Evolutionary conservation across 2,329 filamentous ascomycete genomes (phyloP), one percentile per base, ranked within the genome.

Genomic region (Fusarium brevicatenulatum): DNA sequence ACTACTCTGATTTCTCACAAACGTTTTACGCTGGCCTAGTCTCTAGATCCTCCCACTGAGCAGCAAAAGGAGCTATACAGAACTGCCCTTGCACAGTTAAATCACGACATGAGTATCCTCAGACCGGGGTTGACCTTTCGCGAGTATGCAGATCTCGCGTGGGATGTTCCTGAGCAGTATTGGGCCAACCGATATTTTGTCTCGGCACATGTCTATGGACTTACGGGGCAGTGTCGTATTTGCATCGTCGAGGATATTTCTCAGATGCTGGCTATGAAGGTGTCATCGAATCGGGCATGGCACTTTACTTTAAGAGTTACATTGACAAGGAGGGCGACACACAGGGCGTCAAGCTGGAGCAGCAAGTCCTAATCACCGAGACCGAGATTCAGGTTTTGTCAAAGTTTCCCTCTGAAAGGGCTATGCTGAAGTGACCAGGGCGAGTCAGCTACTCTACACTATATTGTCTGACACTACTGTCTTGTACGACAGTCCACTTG

Each of bases 261-360:
- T 53, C 60, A 15, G 60, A 58, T 40, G n/a, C 53, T 25, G 64
- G 53, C 7, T 64, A 58, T 34, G 64, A 64, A 36, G 40, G 64
- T 9, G 40, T 58, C 25, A 58, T 67, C 13, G 46, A 64, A 18
- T 46, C 64, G 6, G 64, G 53, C 5, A 54, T 54, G 60, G 53
- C 58, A 11, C 25, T 67, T 32, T 67, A 53, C 21, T 46, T 64
- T 4, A 36, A 58, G 46, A 67, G 53, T 21, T 67, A 54, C 23
- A 64, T 67, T 25, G 53, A 40, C 19, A 37, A 53, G 8, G 59
- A 67, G 52, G 53, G 53, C 11, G 46, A 53, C 15, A 46, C 32
- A 9, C 15, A 64, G n/a, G 60, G 64, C 23, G 60, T 67, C 13
- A 64, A 64, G 60, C 39, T 67, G 18, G 60, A 67, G 53, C 64